phyloP scores from a whole-genome alignment of 2,329 filamentous ascomycete genomes.

The Plenodomus biglobosus region DNA sequence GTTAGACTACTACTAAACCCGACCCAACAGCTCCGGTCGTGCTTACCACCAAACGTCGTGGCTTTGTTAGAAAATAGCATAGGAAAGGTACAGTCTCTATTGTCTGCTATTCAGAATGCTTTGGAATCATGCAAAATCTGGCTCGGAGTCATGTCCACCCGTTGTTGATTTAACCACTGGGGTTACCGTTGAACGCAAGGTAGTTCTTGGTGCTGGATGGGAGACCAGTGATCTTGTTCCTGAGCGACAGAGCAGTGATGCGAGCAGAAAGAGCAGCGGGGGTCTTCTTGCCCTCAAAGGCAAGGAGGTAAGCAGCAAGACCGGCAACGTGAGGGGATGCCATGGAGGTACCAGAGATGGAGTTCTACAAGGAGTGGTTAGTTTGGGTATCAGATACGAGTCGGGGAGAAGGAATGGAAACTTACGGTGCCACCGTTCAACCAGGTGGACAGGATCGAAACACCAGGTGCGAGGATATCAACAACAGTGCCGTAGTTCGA shows the following conservation, averaged over 20 bases:
- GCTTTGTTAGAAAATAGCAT: slow-evolving; percentile 5
- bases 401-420: background rate
- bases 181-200: slow-evolving; percentile 59
- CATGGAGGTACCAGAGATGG: slow-evolving; percentile 66
- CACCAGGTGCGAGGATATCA: slow-evolving; percentile 46
- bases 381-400: background rate
- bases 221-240: slow-evolving; percentile 48
- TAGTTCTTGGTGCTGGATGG: slow-evolving; percentile 53
- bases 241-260: slow-evolving; percentile 49
- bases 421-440: slow-evolving; percentile 43
- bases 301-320: slow-evolving; percentile 69
- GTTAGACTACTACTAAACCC: background rate
- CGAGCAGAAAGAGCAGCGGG: slow-evolving; percentile 53
- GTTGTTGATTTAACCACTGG: slow-evolving; percentile 15
- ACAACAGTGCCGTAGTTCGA: slow-evolving; percentile 46
- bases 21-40: background rate
- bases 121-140: background rate
- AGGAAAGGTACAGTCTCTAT: slow-evolving; percentile 4
- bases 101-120: background rate
- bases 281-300: slow-evolving; percentile 49
- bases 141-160: background rate
- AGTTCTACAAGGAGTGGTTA: slow-evolving; percentile 41
- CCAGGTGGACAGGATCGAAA: slow-evolving; percentile 53
- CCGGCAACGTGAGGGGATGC: slow-evolving; percentile 70
- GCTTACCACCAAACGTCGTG: slow-evolving; percentile 3